Conservation (phyloP, 140 eudicot species). For the Ambrosia hybrid region DNA sequence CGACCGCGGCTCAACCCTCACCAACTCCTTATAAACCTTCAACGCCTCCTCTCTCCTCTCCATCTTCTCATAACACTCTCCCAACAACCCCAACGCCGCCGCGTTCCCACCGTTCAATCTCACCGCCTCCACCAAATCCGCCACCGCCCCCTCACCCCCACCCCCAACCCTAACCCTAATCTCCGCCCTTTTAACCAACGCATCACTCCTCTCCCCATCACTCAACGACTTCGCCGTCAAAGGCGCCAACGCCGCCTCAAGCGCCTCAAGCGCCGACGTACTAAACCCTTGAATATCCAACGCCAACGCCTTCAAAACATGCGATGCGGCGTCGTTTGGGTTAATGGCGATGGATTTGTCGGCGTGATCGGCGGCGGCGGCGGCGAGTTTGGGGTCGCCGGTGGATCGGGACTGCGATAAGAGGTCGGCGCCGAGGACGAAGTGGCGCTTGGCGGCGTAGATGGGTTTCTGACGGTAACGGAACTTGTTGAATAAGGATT, state of each 20-base stretch:
- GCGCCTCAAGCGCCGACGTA: constrained; percentile 62
- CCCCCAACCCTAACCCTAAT: constrained; percentile 30
- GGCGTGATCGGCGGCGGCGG: constrained; percentile 64
- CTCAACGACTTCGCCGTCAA: constrained; percentile 47
- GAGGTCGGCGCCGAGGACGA: constrained; percentile 34
- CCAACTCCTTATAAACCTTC: constrained; percentile 42
- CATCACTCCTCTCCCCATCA: constrained; percentile 54
- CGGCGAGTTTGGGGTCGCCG: constrained; percentile 35
- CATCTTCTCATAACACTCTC: constrained; percentile 63
- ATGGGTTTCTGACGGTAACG: constrained; percentile 20
- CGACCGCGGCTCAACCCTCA: constrained; percentile 42
- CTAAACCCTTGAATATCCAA: constrained; percentile 67
- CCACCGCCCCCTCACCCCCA: constrained; percentile 41
- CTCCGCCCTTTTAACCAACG: constrained; percentile 70
- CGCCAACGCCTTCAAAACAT: constrained; percentile 60
- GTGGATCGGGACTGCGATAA: constrained; percentile 37
- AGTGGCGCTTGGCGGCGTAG: constrained; percentile 43
- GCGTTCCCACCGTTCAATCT: constrained; percentile 48
- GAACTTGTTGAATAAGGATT: constrained; percentile 21
- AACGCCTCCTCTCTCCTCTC: constrained; percentile 58
- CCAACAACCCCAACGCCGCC: constrained; percentile 55
- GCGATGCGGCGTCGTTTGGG: constrained; percentile 74
- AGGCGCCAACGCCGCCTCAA: constrained; percentile 66
- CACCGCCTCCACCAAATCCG: constrained; percentile 58
- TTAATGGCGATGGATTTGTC: constrained; percentile 51